A percentile compares a stretch with the other conserved stretches of the same genome.
Evolutionary conservation across 2,329 filamentous ascomycete genomes (phyloP).

Genomic region (Graphilbum sp.): DNA sequence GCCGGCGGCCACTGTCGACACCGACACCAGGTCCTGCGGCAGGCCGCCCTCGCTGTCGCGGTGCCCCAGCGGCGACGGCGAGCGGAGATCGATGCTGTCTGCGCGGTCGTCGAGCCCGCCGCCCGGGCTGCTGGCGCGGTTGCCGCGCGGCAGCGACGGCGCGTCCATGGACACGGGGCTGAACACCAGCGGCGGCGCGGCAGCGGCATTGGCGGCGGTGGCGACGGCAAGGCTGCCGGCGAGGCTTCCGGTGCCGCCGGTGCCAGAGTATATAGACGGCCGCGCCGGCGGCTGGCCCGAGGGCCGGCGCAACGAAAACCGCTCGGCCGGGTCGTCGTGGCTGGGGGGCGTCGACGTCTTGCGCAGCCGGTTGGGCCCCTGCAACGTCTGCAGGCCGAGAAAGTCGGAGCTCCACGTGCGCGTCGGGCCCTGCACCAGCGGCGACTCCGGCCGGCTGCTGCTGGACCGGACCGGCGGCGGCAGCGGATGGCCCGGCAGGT

Average conservation of each 20-base stretch:
- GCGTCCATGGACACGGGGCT: slow-evolving; percentile 20
- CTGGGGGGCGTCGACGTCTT: slow-evolving; percentile 35
- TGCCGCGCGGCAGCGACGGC: neutral
- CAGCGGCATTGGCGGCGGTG: too few relatives aligned
- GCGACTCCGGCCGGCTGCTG: slow-evolving; percentile 37
- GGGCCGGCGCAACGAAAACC: slow-evolving; percentile 26
- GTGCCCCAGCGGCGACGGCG: slow-evolving; percentile 27
- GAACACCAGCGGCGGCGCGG: slow-evolving; percentile 19
- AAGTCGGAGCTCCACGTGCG: slow-evolving; percentile 40
- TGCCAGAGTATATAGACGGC: too few relatives aligned
- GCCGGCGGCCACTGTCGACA: slow-evolving; percentile 77
- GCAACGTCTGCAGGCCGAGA: slow-evolving; percentile 25
- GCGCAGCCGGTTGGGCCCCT: slow-evolving; percentile 22
- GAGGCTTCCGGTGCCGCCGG: slow-evolving; percentile 21
- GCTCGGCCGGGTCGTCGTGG: slow-evolving; percentile 26
- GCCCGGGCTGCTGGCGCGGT: neutral
- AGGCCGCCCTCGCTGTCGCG: neutral
- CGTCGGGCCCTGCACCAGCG: slow-evolving; percentile 26
- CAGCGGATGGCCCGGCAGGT: slow-evolving; percentile 19
- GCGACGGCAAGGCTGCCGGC: slow-evolving; percentile 13
- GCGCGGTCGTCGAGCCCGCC: neutral
- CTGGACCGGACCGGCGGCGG: slow-evolving; percentile 15
- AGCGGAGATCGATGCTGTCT: too few relatives aligned
- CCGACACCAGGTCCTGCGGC: slow-evolving; percentile 65
- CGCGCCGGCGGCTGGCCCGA: slow-evolving; percentile 30